A percentile compares a stretch with the other conserved stretches of the same genome.
phyloP scores from a whole-genome alignment of 441 rosid genomes.

The Jatropha podagrica region DNA sequence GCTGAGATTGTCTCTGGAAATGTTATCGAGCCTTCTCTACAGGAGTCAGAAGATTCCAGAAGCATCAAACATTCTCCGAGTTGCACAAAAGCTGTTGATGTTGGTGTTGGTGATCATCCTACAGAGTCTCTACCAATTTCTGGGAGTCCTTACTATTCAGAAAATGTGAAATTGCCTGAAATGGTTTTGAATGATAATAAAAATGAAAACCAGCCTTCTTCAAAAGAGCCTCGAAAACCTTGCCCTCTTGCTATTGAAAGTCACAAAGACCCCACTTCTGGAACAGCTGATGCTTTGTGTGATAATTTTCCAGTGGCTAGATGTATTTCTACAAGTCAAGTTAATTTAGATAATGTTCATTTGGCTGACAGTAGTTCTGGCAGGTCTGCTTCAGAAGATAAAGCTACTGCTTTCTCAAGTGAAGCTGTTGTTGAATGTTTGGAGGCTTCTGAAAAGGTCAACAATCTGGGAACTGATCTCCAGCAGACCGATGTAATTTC shows the following conservation, averaged over 20 bases:
- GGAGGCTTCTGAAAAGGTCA: conserved; percentile 2
- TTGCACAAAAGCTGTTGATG: conserved; percentile 1
- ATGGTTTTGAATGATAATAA: not conserved
- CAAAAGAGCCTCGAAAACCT: conserved; percentile 9
- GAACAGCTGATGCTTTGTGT: conserved; percentile 9
- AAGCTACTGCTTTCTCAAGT: not conserved
- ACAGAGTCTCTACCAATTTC: not conserved
- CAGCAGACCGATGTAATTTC: conserved; percentile 9
- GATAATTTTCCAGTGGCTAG: not conserved
- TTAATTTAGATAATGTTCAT: conserved; percentile 14
- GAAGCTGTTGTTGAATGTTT: conserved; percentile 6
- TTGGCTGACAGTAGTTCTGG: conserved; percentile 8
- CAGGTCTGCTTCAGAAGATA: conserved; percentile 15
- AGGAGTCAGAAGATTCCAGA: conserved; percentile 10
- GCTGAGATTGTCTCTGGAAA: conserved; percentile 22
- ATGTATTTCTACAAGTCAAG: conserved; percentile 11
- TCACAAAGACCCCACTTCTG: not conserved
- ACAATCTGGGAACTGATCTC: conserved; percentile 20
- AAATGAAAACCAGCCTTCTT: conserved; percentile 5
- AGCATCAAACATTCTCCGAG: not conserved
- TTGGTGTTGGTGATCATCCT: not conserved
- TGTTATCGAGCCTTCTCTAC: conserved; percentile 3
- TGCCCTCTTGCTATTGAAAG: not conserved
- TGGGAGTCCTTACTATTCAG: not conserved
- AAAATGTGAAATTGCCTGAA: not conserved